A percentile compares a stretch with the other conserved stretches of the same genome.
phyloP scores from a whole-genome alignment of 192 early-diverging fungal genomes.

The Rhizophagus clarus region DNA sequence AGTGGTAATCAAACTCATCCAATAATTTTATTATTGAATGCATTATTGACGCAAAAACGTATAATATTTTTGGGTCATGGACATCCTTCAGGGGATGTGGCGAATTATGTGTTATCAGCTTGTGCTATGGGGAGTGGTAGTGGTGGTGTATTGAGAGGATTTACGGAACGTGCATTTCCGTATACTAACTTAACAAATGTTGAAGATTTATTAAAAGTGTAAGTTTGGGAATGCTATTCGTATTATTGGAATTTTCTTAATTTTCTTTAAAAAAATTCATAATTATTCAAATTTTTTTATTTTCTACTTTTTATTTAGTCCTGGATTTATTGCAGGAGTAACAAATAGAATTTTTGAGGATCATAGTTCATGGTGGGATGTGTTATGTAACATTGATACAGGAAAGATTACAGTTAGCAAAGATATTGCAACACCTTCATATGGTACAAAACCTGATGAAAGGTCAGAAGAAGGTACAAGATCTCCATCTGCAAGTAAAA shows the following conservation, averaged over 20 bases:
- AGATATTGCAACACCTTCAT: slow-evolving; percentile 43
- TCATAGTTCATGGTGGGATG: slow-evolving; percentile 92
- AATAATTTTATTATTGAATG: slow-evolving; percentile 86
- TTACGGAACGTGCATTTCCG: slow-evolving; percentile 87
- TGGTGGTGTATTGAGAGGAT: slow-evolving; percentile 81
- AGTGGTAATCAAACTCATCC: slow-evolving; percentile 84
- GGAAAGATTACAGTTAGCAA: slow-evolving; percentile 94
- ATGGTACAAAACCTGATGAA: slow-evolving; percentile 18
- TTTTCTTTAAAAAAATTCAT: background rate
- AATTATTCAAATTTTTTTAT: background rate
- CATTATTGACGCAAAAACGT: slow-evolving; percentile 89
- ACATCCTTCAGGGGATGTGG: slow-evolving; percentile 88
- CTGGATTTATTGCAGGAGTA: slow-evolving; percentile 95
- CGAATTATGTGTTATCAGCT: slow-evolving; percentile 89
- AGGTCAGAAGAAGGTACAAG: slow-evolving; percentile 33
- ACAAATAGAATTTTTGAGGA: slow-evolving; percentile 97
- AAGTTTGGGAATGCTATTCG: slow-evolving; percentile 30
- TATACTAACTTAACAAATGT: slow-evolving; percentile 88
- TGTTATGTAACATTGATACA: slow-evolving; percentile 93
- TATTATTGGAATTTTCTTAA: background rate
- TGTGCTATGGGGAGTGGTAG: slow-evolving; percentile 90
- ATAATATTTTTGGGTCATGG: slow-evolving; percentile 90
- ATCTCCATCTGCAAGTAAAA: slow-evolving; percentile 28
- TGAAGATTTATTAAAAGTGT: slow-evolving; percentile 83
- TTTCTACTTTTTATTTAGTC: slow-evolving; percentile 50